Evolutionary conservation across 352 stramenopile species (phyloP).

Genomic region (Phytopythium vexans): DNA sequence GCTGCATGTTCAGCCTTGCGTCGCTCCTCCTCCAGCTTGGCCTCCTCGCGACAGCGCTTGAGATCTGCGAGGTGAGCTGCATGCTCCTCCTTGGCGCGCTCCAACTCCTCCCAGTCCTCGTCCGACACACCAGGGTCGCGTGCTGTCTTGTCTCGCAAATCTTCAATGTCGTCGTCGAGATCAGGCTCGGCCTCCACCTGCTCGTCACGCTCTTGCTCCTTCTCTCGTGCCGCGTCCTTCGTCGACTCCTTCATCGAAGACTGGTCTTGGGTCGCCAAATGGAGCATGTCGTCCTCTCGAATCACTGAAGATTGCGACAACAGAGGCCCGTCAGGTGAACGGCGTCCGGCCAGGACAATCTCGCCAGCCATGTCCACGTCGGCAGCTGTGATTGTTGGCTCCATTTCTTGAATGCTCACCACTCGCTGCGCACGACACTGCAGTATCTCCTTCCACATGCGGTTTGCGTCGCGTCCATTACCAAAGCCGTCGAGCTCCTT

Average conservation of each 20-base stretch:
- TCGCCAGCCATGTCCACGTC: conserved; percentile 41
- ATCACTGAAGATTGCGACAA: conserved; percentile 21
- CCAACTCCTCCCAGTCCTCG: conserved; percentile 61
- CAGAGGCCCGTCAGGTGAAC: conserved; percentile 24
- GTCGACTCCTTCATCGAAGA: neutral
- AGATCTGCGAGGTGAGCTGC: conserved; percentile 30
- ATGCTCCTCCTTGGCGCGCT: conserved; percentile 55
- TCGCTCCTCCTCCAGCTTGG: conserved; percentile 5
- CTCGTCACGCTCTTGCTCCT: conserved; percentile 17
- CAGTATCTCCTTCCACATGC: conserved; percentile 60
- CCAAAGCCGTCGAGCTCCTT: conserved; percentile 57
- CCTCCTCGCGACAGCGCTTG: conserved; percentile 13
- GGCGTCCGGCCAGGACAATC: conserved; percentile 32
- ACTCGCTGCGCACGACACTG: conserved; percentile 67
- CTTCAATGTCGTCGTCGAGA: conserved; percentile 9
- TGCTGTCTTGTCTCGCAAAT: neutral
- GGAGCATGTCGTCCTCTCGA: neutral
- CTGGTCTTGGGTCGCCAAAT: too few relatives aligned
- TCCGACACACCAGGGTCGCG: conserved; percentile 62
- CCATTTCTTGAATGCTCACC: conserved; percentile 32
- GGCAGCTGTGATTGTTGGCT: conserved; percentile 36
- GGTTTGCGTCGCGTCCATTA: conserved; percentile 69
- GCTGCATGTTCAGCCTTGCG: too few relatives aligned
- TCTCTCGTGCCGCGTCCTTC: conserved; percentile 11
- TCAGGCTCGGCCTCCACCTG: conserved; percentile 14